Base-by-base conservation (phyloP, 805 yeast genomes). In the Cyberlindnera mrakii region DNA sequence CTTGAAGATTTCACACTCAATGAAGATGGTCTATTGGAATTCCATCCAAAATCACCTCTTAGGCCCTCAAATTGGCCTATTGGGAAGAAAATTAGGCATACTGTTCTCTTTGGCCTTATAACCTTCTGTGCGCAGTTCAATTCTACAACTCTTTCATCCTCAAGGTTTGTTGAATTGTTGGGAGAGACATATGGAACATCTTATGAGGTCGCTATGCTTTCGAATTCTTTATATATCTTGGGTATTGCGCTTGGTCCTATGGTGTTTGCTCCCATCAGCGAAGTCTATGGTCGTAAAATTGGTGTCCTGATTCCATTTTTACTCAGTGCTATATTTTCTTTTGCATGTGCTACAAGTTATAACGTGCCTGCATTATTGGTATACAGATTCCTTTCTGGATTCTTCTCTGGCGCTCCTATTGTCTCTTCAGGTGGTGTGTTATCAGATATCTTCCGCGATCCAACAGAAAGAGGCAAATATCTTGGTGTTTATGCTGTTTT, bases 161-260 rank as follows among this genome's bases (percentile, higher is more conserved):
- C 55, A 51, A 60, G 53, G 46, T 66, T 47, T 42, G 61, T 49
- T 39, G 60, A 51, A 14, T 57, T 67, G 14, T 46, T 66, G 44
- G 57, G 56, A 47, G 51, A 49, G 40, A 59, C 58, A 14, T 77
- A 61, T 62, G 71, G 70, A 20, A 63, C 77, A 14, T 69, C 75
- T 5, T 40, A 62, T 30, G 73, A 71, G 15, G 74, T 70, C 0
- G 72, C 80, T 3, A 62, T 75, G 14, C 63, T 82, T 38, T 71
- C 76, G 10, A 73, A 81, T 1, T 69, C 87, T 0, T 60, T 82
- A n/a, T 83, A 75, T 51, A 76, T 82, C 11, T 57, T 80, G 38
- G 90, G 89, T 0, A 75, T 80, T 53, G 85, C 85, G 1, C 60
- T 77, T 14, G 90, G 89, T 0, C 55, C 55, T 8, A 50, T 80